Conservation (phyloP, 2,329 filamentous ascomycete species). For the Boeremia lycopersici region DNA sequence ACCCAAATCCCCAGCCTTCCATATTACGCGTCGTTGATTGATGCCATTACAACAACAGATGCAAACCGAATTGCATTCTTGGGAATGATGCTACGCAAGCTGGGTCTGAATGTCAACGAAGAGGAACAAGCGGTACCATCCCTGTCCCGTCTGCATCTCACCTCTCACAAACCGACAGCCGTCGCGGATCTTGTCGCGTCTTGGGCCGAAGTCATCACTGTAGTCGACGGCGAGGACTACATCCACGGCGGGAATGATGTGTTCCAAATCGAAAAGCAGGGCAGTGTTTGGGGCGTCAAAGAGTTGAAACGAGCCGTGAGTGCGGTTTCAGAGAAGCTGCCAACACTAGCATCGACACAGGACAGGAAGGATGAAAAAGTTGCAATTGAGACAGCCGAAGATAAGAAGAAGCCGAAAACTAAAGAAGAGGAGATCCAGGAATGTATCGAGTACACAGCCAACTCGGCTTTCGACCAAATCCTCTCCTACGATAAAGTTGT, state of each 20-base stretch:
- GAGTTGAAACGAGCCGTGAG: slow-evolving; percentile 45
- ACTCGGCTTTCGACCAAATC: slow-evolving; percentile 60
- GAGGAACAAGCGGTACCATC: slow-evolving; percentile 74
- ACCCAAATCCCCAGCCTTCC: slow-evolving; percentile 69
- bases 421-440: slow-evolving; percentile 39
- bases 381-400: slow-evolving; percentile 27
- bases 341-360: slow-evolving; percentile 34
- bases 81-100: slow-evolving; percentile 76
- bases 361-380: slow-evolving; percentile 19
- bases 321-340: slow-evolving; percentile 34
- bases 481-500: slow-evolving; percentile 75
- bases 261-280: slow-evolving; percentile 75
- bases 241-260: slow-evolving; percentile 83
- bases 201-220: slow-evolving; percentile 69
- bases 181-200: slow-evolving; percentile 71
- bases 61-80: slow-evolving; percentile 74
- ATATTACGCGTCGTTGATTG: slow-evolving; percentile 72
- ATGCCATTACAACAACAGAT: slow-evolving; percentile 71
- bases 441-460: slow-evolving; percentile 35
- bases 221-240: slow-evolving; percentile 70
- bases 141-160: slow-evolving; percentile 82
- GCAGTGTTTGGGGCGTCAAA: slow-evolving; percentile 50
- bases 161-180: slow-evolving; percentile 67
- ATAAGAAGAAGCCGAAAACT: slow-evolving; percentile 31
- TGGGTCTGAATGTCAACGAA: slow-evolving; percentile 79